These are phyloP conservation scores for Trametes sp. DNA, from an alignment of 1,284 basidiomycete genomes.

Conservation along the genomic window DNA sequence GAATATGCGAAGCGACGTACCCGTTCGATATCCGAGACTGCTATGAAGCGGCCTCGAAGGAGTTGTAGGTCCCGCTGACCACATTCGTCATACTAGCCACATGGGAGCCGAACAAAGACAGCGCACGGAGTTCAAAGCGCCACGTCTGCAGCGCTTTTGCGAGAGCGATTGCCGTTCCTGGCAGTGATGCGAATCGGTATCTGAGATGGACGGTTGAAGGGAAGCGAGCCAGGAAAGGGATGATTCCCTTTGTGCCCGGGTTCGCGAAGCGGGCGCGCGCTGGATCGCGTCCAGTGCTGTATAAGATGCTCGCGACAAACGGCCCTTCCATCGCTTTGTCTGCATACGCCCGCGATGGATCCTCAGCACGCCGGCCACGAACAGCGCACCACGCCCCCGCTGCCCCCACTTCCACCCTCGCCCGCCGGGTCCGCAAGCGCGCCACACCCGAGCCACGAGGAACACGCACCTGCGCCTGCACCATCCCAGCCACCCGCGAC, in stretches of 20 bases:
- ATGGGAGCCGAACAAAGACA: slow-evolving; percentile 1
- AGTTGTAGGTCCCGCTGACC: slow-evolving; percentile 4
- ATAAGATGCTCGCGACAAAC: slow-evolving; percentile 13
- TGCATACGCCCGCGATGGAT: background rate
- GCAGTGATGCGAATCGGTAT: slow-evolving; percentile 11
- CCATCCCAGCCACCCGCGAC: background rate
- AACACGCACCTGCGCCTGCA: slow-evolving; percentile 1
- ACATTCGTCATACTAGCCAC: background rate
- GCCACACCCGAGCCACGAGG: slow-evolving; percentile 19
- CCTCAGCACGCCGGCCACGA: slow-evolving; percentile 12
- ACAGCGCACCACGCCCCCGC: slow-evolving; percentile 7
- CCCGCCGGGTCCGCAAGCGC: slow-evolving; percentile 5
- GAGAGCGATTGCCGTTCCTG: slow-evolving; percentile 9
- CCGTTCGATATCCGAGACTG: background rate
- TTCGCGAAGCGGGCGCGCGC: slow-evolving; percentile 15
- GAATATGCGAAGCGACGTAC: slow-evolving; percentile 1
- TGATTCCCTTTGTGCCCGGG: slow-evolving; percentile 16
- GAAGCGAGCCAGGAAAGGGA: slow-evolving; percentile 14
- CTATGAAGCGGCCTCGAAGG: background rate
- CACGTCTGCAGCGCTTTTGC: background rate
- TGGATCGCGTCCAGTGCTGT: background rate
- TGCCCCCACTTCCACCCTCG: background rate
- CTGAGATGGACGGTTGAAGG: slow-evolving; percentile 7
- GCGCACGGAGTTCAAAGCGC: background rate
- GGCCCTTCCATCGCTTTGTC: slow-evolving; percentile 7